phyloP scores from a whole-genome alignment of 1,139 yeast species.

The Meyerozyma elateridarum region DNA sequence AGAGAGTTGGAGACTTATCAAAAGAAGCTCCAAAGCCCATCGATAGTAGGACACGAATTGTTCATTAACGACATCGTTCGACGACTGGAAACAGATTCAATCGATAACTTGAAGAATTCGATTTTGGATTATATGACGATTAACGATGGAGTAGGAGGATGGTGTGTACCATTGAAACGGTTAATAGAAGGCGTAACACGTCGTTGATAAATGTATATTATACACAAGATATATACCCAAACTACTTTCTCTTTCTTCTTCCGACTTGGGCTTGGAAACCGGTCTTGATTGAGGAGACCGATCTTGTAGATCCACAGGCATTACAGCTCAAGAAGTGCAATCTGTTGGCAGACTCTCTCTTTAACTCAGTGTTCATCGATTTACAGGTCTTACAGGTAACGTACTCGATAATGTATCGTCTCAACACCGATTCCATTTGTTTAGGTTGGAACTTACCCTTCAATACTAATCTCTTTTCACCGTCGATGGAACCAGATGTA shows the following conservation, averaged over 20 bases:
- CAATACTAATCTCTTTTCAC: conserved; percentile 91
- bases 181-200: conserved; percentile 30
- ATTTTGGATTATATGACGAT: conserved; percentile 45
- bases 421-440: conserved; percentile 92
- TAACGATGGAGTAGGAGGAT: conserved; percentile 47
- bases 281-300: conserved; percentile 95
- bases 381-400: conserved; percentile 99
- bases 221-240: conserved; percentile 9
- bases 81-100: background rate
- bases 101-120: conserved; percentile 17
- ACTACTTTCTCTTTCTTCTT: conserved; percentile 56
- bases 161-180: conserved; percentile 56
- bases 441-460: conserved; percentile 98
- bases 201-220: conserved; percentile 7
- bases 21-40: background rate
- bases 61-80: conserved; percentile 3
- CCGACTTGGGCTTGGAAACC: conserved; percentile 98
- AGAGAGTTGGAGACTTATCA: conserved; percentile 1
- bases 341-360: conserved; percentile 94
- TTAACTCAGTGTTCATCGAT: conserved; percentile 92
- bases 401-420: conserved; percentile 94
- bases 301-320: conserved; percentile 96
- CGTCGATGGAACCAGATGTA: conserved; percentile 98
- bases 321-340: conserved; percentile 96
- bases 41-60: background rate